phyloP scores from a whole-genome alignment of 2,329 filamentous ascomycete genomes.

The Berkeleyomyces basicola region DNA sequence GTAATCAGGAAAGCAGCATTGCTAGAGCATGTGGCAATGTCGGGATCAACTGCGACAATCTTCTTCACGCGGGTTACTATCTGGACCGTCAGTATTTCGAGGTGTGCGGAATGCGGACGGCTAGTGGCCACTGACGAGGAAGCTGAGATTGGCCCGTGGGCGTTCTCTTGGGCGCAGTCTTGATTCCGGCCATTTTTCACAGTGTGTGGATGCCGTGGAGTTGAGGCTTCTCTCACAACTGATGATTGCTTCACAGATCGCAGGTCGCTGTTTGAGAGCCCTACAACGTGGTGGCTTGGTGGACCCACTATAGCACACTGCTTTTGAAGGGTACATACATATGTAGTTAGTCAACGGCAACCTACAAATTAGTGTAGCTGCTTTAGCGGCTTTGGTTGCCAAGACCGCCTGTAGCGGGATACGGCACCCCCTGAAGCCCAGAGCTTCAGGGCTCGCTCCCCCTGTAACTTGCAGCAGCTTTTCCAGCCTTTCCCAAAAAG shows the following conservation, averaged over 20 bases:
- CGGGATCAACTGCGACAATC: slow-evolving; percentile 77
- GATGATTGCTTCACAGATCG: background rate
- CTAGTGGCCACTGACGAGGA: slow-evolving; percentile 44
- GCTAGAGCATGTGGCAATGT: slow-evolving; percentile 73
- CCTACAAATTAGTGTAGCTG: too few species aligned
- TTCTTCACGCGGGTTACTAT: slow-evolving; percentile 89
- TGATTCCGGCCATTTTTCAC: slow-evolving; percentile 8
- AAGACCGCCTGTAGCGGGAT: background rate
- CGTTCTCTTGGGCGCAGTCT: slow-evolving; percentile 35
- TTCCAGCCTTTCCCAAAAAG: background rate
- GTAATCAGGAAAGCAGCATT: slow-evolving; percentile 91
- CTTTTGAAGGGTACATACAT: too few species aligned
- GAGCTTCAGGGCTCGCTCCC: background rate
- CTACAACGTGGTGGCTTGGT: background rate
- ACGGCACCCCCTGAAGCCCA: background rate
- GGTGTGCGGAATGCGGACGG: background rate
- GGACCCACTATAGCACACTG: background rate
- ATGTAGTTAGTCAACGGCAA: too few species aligned
- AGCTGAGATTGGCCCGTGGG: slow-evolving; percentile 72
- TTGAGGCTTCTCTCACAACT: too few species aligned
- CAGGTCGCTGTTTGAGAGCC: background rate
- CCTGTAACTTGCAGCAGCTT: background rate
- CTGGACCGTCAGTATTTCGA: slow-evolving; percentile 9
- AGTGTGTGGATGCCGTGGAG: background rate
- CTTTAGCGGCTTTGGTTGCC: too few species aligned